These are phyloP conservation scores for Malassezia brasiliensis DNA, from an alignment of 1,284 basidiomycete genomes.

Conservation along the genomic window DNA sequence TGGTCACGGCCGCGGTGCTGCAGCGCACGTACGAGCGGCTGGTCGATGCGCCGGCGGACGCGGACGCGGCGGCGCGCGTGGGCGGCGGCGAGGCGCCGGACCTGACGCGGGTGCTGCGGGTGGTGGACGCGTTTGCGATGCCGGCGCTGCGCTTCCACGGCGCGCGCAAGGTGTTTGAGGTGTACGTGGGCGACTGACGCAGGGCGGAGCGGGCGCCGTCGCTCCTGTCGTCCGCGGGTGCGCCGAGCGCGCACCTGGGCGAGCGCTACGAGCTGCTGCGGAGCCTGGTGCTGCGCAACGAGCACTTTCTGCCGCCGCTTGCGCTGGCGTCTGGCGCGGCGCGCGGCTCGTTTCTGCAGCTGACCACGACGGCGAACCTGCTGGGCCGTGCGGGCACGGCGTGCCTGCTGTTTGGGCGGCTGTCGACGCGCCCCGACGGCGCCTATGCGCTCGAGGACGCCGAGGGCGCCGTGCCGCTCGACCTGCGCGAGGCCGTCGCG, in stretches of 20 bases:
- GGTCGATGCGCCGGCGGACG: constrained; percentile 30
- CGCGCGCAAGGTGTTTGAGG: constrained; percentile 72
- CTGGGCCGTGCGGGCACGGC: constrained; percentile 79
- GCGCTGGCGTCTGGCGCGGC: constrained; percentile 16
- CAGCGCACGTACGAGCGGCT: constrained; percentile 38
- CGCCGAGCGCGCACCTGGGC: constrained; percentile 24
- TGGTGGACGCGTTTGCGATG: constrained; percentile 88
- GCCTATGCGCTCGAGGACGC: constrained; percentile 82
- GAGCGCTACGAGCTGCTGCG: constrained; percentile 37
- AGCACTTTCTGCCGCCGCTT: constrained; percentile 44
- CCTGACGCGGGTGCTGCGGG: constrained; percentile 69
- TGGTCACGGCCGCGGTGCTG: constrained; percentile 35
- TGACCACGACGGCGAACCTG: constrained; percentile 91
- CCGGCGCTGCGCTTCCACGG: constrained; percentile 79
- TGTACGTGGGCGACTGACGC: constrained; percentile 51
- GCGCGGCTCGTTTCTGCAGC: constrained; percentile 50
- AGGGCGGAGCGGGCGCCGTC: constrained; percentile 13
- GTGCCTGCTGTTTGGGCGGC: constrained; percentile 88
- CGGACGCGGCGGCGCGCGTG: constrained; percentile 5
- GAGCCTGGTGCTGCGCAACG: constrained; percentile 39
- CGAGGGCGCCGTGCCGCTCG: constrained; percentile 79
- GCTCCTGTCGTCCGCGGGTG: constrained; percentile 24
- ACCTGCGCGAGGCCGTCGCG: constrained; percentile 71
- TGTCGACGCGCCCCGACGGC: constrained; percentile 79
- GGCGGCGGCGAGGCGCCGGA: constrained; percentile 59